Percentiles rank a stretch among this genome's conserved stretches.
phyloP scores from a whole-genome alignment of 352 stramenopile species.

The Phytophthora ramorum region DNA sequence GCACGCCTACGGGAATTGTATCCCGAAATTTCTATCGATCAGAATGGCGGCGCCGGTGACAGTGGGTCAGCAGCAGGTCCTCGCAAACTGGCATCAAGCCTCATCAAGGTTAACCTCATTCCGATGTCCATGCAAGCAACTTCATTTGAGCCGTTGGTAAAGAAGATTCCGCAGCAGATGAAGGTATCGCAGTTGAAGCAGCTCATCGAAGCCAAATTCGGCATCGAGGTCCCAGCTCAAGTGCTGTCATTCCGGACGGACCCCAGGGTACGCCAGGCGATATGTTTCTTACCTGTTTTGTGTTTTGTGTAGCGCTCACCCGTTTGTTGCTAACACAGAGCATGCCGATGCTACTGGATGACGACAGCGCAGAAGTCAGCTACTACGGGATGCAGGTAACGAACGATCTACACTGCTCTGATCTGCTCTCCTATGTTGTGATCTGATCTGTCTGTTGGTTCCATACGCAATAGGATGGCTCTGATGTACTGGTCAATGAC shows the following conservation, averaged over 20 bases:
- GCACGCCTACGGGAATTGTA: constrained; percentile 54
- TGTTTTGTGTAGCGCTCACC: background rate
- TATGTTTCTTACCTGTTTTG: too few species aligned
- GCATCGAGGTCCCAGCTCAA: constrained; percentile 52
- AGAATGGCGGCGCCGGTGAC: constrained; percentile 8
- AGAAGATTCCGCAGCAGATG: constrained; percentile 81
- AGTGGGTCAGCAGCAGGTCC: constrained; percentile 27
- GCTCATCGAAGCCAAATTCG: constrained; percentile 78
- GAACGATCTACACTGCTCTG: background rate
- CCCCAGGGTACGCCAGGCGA: constrained; percentile 47
- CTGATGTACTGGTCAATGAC: constrained; percentile 76
- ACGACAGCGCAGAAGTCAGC: constrained; percentile 70
- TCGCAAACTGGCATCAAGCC: constrained; percentile 55
- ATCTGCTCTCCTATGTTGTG: background rate
- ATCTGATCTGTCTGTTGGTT: constrained; percentile 1
- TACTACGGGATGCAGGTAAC: constrained; percentile 82
- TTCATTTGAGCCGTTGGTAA: constrained; percentile 65
- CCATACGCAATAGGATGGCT: constrained; percentile 51
- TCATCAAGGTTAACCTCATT: constrained; percentile 74
- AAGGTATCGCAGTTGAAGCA: constrained; percentile 78
- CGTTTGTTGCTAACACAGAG: constrained; percentile 44
- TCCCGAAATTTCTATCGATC: constrained; percentile 50
- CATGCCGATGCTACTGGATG: constrained; percentile 71
- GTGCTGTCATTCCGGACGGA: constrained; percentile 67
- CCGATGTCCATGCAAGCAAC: constrained; percentile 80